Conservation (phyloP, 2,329 filamentous ascomycete species). For the Fusarium buxicola region DNA sequence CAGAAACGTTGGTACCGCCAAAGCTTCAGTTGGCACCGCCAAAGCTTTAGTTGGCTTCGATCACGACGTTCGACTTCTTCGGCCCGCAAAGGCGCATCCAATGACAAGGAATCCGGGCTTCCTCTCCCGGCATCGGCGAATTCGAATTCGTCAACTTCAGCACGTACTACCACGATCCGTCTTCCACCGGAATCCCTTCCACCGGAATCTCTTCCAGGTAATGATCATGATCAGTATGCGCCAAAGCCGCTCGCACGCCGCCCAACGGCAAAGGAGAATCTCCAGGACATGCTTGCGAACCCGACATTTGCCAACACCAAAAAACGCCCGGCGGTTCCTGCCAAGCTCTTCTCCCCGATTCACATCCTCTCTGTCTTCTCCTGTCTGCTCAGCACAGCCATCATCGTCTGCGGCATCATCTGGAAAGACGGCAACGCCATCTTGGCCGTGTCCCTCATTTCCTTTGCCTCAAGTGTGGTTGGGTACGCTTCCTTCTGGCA, state of each 20-base stretch:
- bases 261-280: constrained; percentile 53
- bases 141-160: constrained; percentile 1
- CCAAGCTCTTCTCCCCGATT: constrained; percentile 62
- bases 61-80: constrained; percentile 10
- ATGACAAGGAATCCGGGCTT: constrained; percentile 5
- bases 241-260: constrained; percentile 43
- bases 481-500: constrained; percentile 70
- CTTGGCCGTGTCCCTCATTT: constrained; percentile 62
- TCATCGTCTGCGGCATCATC: constrained; percentile 57
- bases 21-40: constrained; percentile 20
- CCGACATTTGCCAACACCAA: constrained; percentile 54
- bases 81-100: background rate
- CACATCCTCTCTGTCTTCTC: constrained; percentile 66
- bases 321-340: constrained; percentile 60
- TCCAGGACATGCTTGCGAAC: constrained; percentile 58
- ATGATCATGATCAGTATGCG: background rate
- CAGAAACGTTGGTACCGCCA: constrained; percentile 21
- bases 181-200: background rate
- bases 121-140: constrained; percentile 18
- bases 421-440: constrained; percentile 53
- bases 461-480: constrained; percentile 63
- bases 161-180: constrained; percentile 20
- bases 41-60: constrained; percentile 24
- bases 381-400: constrained; percentile 59
- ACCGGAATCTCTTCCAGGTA: background rate